These are phyloP conservation scores for Exophiala aquamarina DNA, from an alignment of 2,329 filamentous ascomycete species.

Conservation along the genomic window DNA sequence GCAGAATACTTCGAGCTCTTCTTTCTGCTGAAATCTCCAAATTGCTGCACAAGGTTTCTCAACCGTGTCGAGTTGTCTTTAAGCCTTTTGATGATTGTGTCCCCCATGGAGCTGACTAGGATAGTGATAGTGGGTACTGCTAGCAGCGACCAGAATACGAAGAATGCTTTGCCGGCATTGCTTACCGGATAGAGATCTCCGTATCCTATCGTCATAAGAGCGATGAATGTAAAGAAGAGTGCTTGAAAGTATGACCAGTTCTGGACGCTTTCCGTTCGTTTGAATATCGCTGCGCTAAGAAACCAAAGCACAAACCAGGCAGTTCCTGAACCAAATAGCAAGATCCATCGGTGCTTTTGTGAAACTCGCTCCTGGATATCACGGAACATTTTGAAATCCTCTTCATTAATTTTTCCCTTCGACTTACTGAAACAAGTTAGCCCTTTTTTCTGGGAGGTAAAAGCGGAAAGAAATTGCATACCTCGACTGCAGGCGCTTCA, in stretches of 20 bases:
- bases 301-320: conserved; percentile 47
- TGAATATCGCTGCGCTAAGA: conserved; percentile 39
- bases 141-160: conserved; percentile 42
- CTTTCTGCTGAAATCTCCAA: conserved; percentile 11
- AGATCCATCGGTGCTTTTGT: conserved; percentile 41
- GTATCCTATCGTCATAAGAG: conserved; percentile 42
- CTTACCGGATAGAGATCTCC: conserved; percentile 37
- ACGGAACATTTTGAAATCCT: conserved; percentile 45
- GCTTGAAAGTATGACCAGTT: conserved; percentile 40
- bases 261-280: conserved; percentile 31
- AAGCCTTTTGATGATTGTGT: conserved; percentile 30
- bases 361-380: conserved; percentile 41
- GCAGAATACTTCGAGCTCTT: not conserved
- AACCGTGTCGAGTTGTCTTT: not conserved
- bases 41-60: not conserved
- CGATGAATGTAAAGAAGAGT: conserved; percentile 40
- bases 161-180: conserved; percentile 38
- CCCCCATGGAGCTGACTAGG: conserved; percentile 40
- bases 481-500: not conserved
- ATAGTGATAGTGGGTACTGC: conserved; percentile 42
- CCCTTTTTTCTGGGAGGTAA: conserved; percentile 25
- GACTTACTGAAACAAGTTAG: conserved; percentile 55
- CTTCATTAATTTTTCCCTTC: conserved; percentile 61
- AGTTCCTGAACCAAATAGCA: conserved; percentile 36
- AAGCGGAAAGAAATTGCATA: not conserved